Base-by-base conservation (phyloP, 345 rosid genomes). In the Draba incana region DNA sequence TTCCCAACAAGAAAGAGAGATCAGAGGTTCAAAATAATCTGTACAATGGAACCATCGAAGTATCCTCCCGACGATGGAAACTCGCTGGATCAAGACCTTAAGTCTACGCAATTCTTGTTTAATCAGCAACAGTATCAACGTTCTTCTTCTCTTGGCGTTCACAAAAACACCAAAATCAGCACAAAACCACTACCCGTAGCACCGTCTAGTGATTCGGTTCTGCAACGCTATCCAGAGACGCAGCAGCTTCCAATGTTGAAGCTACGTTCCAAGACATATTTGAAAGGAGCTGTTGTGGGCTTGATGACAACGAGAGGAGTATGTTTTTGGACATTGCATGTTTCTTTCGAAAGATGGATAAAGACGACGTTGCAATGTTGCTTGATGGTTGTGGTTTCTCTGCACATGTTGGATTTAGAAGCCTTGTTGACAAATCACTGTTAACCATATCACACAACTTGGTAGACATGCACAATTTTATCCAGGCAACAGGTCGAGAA, bases 141-240 rank as follows among this genome's bases (percentile, higher is more conserved):
- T 4, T 30, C 90, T 7, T 0, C 85, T 41, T 80, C 86, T 0
- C 81, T 85, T 8, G 75, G 74, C 41, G 65, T 82, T 81, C 20
- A 69, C 70, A 76, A 66, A 63, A 77, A 70, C 37, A 81, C 90
- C 44, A 82, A 79, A 79, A 71, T 71, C 54, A 84, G 82, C 61
- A 79, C 37, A 68, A 82, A 27, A 27, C 30, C 77, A 39, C 88
- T 8, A 49, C 8, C 55, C 31, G 5, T 8, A 11, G 7, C 14
- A 20, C 33, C 44, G 4, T 41, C n/a, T 10, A 41, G 13, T 10
- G n/a, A 3, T 41, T 2, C 4, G 10, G n/a, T 41, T 12, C 44
- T 41, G 44, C 44, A 11, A 41, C 10, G 3, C n/a, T 12, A 3
- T 24, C 13, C 8, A n/a, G 37, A 52, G 57, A 51, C 56, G 35